phyloP scores from a whole-genome alignment of 768 basidiomycete genomes.

The Phanerochaete sordida region DNA sequence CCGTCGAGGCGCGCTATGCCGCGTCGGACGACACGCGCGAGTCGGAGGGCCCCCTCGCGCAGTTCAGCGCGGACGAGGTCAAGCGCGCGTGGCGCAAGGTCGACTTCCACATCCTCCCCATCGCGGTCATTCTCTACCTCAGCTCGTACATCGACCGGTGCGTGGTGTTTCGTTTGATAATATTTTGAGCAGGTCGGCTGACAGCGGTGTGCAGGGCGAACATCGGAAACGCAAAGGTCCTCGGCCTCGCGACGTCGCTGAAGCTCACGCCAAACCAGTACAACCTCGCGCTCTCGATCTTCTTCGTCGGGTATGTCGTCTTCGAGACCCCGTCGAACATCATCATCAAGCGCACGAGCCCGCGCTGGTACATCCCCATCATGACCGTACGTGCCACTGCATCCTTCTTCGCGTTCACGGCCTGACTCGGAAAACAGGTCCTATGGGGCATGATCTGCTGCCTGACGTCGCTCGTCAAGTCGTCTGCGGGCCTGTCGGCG shows the following conservation, averaged over 20 bases:
- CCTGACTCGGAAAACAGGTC: conserved; percentile 12
- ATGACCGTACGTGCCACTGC: conserved; percentile 29
- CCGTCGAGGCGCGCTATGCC: not conserved
- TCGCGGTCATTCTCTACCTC: conserved; percentile 35
- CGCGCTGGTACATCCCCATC: conserved; percentile 34
- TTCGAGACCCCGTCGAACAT: conserved; percentile 41
- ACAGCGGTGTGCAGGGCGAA: conserved; percentile 19
- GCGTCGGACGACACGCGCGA: not conserved
- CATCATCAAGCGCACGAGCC: conserved; percentile 31
- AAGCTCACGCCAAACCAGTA: conserved; percentile 29
- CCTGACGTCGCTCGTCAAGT: conserved; percentile 22
- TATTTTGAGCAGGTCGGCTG: not conserved
- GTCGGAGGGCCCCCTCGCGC: conserved; percentile 6
- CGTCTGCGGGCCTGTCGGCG: conserved; percentile 30
- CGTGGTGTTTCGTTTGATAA: not conserved
- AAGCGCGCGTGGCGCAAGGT: conserved; percentile 26
- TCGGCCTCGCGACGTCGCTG: conserved; percentile 22
- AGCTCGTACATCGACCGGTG: conserved; percentile 29
- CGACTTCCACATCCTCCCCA: conserved; percentile 33
- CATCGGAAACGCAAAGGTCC: conserved; percentile 30
- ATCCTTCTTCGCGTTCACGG: not conserved
- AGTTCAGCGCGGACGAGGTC: conserved; percentile 17
- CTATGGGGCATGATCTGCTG: conserved; percentile 30
- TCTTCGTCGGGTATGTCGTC: conserved; percentile 37
- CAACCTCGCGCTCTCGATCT: conserved; percentile 38